These are phyloP conservation scores for Esteya vermicola DNA, from an alignment of 2,329 filamentous ascomycete genomes.

Conservation along the genomic window DNA sequence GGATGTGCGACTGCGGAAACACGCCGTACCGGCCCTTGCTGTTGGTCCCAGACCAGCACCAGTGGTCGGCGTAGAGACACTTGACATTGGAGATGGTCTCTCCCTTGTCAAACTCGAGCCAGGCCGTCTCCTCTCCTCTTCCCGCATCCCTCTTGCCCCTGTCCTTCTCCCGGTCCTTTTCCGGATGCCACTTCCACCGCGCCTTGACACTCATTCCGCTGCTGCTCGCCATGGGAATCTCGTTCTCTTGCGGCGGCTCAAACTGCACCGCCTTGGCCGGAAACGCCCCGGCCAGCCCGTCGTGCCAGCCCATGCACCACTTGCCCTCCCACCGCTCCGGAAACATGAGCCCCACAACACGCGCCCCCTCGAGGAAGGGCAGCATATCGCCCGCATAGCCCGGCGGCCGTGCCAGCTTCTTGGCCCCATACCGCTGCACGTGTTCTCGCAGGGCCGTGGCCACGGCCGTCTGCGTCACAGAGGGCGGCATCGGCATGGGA, in stretches of 20 bases:
- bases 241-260: slow-evolving; percentile 28
- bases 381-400: slow-evolving; percentile 19
- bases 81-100: slow-evolving; percentile 52
- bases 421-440: slow-evolving; percentile 19
- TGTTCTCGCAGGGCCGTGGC: slow-evolving; percentile 21
- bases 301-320: slow-evolving; percentile 44
- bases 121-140: slow-evolving; percentile 17
- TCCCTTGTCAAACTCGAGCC: slow-evolving; percentile 50
- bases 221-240: slow-evolving; percentile 30
- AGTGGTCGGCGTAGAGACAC: slow-evolving; percentile 21
- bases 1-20: slow-evolving; percentile 16
- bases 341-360: slow-evolving; percentile 35
- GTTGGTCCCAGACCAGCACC: slow-evolving; percentile 22
- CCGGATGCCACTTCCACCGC: slow-evolving; percentile 36
- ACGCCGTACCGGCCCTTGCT: slow-evolving; percentile 19
- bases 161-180: neutral
- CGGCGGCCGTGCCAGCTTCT: slow-evolving; percentile 19
- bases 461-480: slow-evolving; percentile 17
- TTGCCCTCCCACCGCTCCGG: slow-evolving; percentile 36
- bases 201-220: slow-evolving; percentile 33
- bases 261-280: slow-evolving; percentile 33
- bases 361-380: slow-evolving; percentile 30
- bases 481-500: slow-evolving; percentile 16
- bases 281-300: slow-evolving; percentile 34
- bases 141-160: neutral